These are phyloP conservation scores for Teratosphaeria viscida DNA, from an alignment of 2,329 filamentous ascomycete species.

Conservation along the genomic window DNA sequence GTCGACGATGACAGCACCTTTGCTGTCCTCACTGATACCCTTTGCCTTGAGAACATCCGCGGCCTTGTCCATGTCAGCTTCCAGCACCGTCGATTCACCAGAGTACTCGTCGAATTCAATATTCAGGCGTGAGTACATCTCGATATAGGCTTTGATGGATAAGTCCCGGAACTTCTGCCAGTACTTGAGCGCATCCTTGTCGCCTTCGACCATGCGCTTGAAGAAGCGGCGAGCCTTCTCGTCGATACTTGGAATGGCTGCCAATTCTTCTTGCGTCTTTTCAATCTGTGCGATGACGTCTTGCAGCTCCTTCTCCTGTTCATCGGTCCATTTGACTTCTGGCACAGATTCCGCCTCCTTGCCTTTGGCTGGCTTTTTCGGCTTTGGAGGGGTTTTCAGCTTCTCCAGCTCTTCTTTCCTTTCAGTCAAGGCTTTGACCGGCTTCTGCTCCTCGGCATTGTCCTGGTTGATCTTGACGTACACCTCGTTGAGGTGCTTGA, in stretches of 20 bases:
- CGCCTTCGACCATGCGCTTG: conserved; percentile 57
- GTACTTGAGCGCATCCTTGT: conserved; percentile 47
- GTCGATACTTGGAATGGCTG: conserved; percentile 50
- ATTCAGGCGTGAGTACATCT: conserved; percentile 54
- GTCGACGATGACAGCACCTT: conserved; percentile 59
- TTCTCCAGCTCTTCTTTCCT: conserved; percentile 33
- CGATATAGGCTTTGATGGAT: conserved; percentile 54
- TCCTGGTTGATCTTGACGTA: conserved; percentile 65
- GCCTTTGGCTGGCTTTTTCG: conserved; percentile 32
- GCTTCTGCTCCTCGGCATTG: conserved; percentile 54
- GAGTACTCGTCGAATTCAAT: conserved; percentile 57
- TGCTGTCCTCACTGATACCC: conserved; percentile 51
- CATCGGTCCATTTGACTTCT: conserved; percentile 28
- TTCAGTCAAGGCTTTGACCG: conserved; percentile 43
- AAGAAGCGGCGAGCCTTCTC: conserved; percentile 65
- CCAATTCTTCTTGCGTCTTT: conserved; percentile 37
- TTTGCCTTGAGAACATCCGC: conserved; percentile 49
- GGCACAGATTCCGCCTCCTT: conserved; percentile 33
- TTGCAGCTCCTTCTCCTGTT: conserved; percentile 39
- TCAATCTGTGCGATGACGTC: conserved; percentile 38
- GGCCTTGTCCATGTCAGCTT: conserved; percentile 51
- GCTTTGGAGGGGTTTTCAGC: conserved; percentile 28
- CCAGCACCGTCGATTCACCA: conserved; percentile 57
- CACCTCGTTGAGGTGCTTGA: conserved; percentile 72
- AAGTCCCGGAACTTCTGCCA: conserved; percentile 56